These are phyloP conservation scores for Ophiostoma sp. DNA, from an alignment of 2,329 filamentous ascomycete genomes.

Conservation along the genomic window DNA sequence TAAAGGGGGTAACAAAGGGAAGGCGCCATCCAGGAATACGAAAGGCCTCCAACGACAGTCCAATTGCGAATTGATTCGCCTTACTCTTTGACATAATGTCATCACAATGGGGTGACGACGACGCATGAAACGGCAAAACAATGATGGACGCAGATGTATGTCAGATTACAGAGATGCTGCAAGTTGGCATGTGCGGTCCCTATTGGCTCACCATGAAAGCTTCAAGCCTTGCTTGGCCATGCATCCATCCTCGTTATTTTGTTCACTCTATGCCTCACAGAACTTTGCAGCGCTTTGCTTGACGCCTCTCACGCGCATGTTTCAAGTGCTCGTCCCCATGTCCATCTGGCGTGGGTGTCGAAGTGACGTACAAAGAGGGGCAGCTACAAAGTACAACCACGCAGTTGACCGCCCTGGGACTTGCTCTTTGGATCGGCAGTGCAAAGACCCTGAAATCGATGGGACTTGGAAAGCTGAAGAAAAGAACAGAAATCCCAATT, in stretches of 20 bases:
- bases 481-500: background rate
- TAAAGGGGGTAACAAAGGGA: background rate
- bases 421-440: background rate
- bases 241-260: background rate
- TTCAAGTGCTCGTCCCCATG: slow-evolving; percentile 8
- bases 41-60: background rate
- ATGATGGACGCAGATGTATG: background rate
- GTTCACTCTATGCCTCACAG: background rate
- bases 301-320: slow-evolving; percentile 16
- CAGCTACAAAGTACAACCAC: background rate
- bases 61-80: background rate
- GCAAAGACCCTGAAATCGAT: background rate
- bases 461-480: slow-evolving; percentile 9
- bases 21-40: background rate
- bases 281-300: background rate
- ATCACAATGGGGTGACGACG: background rate
- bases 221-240: background rate
- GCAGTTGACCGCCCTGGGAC: background rate
- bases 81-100: background rate
- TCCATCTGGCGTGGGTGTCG: background rate
- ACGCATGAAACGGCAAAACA: background rate
- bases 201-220: background rate
- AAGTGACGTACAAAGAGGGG: background rate
- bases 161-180: slow-evolving; percentile 1
- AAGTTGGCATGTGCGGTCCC: background rate